Evolutionary conservation across 192 early-diverging fungal species (phyloP).

Genomic region (Backusella tarrabulga): DNA sequence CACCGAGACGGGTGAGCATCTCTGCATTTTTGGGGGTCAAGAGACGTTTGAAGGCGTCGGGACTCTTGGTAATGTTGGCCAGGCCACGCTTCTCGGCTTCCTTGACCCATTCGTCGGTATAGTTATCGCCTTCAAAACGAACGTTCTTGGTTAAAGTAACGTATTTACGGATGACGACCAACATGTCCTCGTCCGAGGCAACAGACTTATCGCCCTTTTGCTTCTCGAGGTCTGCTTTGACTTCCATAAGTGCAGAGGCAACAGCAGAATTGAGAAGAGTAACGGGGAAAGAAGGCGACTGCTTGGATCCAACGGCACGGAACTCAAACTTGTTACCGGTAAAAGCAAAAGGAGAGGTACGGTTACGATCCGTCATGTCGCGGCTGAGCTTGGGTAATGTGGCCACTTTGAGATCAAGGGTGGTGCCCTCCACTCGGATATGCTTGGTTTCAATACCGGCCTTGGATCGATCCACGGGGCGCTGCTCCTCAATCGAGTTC

Average conservation of each 20-base stretch:
- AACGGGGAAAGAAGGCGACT: conserved; percentile 95
- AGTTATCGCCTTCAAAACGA: conserved; percentile 98
- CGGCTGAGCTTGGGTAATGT: conserved; percentile 88
- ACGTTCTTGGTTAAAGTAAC: conserved; percentile 79
- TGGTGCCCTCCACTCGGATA: conserved; percentile 91
- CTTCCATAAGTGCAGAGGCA: conserved; percentile 73
- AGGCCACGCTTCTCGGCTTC: conserved; percentile 95
- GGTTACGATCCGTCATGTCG: conserved; percentile 99
- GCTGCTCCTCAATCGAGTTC: conserved; percentile 84
- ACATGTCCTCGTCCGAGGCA: conserved; percentile 84
- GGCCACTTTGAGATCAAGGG: conserved; percentile 92
- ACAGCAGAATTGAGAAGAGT: conserved; percentile 93
- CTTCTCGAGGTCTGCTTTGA: conserved; percentile 71
- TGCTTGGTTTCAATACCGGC: conserved; percentile 75
- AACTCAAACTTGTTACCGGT: conserved; percentile 99
- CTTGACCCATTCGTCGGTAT: conserved; percentile 89
- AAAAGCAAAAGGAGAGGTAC: conserved; percentile 98
- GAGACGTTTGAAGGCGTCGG: conserved; percentile 88
- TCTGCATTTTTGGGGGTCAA: conserved; percentile 63
- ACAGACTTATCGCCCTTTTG: conserved; percentile 81
- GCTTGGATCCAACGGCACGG: conserved; percentile 98
- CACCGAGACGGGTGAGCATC: conserved; percentile 78
- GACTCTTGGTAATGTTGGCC: conserved; percentile 91
- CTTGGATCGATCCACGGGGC: conserved; percentile 82
- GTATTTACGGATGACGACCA: conserved; percentile 83